Evolutionary conservation across 1,284 basidiomycete species (phyloP).

Genomic region (Chiua sp.): DNA sequence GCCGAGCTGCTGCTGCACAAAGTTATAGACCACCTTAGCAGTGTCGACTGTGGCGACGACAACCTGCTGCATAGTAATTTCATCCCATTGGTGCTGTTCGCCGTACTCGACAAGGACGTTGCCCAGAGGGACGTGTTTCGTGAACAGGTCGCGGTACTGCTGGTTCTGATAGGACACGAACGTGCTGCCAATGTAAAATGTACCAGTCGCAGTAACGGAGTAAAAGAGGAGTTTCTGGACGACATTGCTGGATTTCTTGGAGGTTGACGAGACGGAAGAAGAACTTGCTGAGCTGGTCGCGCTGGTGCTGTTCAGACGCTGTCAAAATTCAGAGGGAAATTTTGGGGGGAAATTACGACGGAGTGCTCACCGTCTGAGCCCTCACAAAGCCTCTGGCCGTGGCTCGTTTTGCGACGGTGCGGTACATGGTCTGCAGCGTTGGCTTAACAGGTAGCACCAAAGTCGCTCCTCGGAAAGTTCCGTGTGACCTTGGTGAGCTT

Average conservation of each 20-base stretch:
- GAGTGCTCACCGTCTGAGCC: conserved; percentile 52
- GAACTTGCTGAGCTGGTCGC: not conserved
- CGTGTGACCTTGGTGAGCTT: no score
- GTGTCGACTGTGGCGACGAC: conserved; percentile 60
- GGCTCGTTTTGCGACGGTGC: conserved; percentile 57
- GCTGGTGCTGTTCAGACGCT: conserved; percentile 58
- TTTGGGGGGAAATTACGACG: not conserved
- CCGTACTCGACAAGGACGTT: conserved; percentile 81
- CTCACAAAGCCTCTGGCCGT: conserved; percentile 52
- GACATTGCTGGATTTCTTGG: conserved; percentile 59
- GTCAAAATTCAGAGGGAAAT: conserved; percentile 2
- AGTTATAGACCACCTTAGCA: conserved; percentile 55
- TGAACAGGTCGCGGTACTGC: conserved; percentile 77
- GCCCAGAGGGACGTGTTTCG: conserved; percentile 83
- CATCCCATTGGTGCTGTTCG: conserved; percentile 81
- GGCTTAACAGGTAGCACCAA: no score
- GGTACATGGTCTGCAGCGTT: conserved; percentile 53
- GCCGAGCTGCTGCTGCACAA: conserved; percentile 50
- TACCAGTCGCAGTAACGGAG: conserved; percentile 63
- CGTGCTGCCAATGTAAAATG: conserved; percentile 82
- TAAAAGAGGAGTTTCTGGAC: conserved; percentile 62
- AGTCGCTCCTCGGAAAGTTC: no score
- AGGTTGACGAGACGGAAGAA: conserved; percentile 27
- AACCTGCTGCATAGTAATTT: conserved; percentile 63
- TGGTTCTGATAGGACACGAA: conserved; percentile 78